phyloP scores from a whole-genome alignment of 75 land plant genomes.

The Azolla pinnata region DNA sequence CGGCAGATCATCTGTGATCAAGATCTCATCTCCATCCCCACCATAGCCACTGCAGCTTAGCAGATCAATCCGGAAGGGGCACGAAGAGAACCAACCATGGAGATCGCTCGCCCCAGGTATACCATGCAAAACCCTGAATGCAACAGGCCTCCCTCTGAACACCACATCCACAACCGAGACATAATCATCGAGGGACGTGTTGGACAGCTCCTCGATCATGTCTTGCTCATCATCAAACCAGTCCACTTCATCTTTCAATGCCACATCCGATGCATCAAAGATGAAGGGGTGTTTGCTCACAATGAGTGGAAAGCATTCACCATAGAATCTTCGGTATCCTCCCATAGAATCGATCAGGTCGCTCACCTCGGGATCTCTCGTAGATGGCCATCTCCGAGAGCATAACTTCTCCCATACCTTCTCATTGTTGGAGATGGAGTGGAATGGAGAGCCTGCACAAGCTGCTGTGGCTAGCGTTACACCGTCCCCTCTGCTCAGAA shows the following conservation, averaged over 20 bases:
- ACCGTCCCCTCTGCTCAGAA: slow-evolving; percentile 63
- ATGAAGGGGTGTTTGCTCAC: slow-evolving; percentile 24
- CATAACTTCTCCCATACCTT: slow-evolving; percentile 63
- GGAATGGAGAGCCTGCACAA: slow-evolving; percentile 51
- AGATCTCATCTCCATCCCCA: slow-evolving; percentile 19
- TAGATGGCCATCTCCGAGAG: slow-evolving; percentile 63
- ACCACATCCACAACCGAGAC: slow-evolving; percentile 63
- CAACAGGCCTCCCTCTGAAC: slow-evolving; percentile 47
- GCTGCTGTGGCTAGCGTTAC: slow-evolving; percentile 59
- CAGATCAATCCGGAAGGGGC: slow-evolving; percentile 70
- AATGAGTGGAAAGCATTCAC: slow-evolving; percentile 54
- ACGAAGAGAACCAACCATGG: slow-evolving; percentile 64
- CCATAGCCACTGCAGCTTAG: slow-evolving; percentile 11
- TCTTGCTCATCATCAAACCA: slow-evolving; percentile 48
- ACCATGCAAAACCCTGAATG: slow-evolving; percentile 49
- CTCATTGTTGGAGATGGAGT: slow-evolving; percentile 45
- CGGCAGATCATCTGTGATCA: slow-evolving; percentile 39
- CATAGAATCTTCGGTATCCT: slow-evolving; percentile 61
- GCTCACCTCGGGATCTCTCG: slow-evolving; percentile 38
- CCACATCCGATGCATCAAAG: slow-evolving; percentile 10
- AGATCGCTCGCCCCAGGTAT: slow-evolving; percentile 51
- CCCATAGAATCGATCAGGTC: slow-evolving; percentile 44
- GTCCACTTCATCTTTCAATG: slow-evolving; percentile 21
- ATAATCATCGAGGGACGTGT: slow-evolving; percentile 46
- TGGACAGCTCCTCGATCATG: slow-evolving; percentile 29